Evolutionary conservation across 2,329 filamentous ascomycete genomes (phyloP), one percentile per base, ranked within the genome.

Genomic region (Onygenales sp.): DNA sequence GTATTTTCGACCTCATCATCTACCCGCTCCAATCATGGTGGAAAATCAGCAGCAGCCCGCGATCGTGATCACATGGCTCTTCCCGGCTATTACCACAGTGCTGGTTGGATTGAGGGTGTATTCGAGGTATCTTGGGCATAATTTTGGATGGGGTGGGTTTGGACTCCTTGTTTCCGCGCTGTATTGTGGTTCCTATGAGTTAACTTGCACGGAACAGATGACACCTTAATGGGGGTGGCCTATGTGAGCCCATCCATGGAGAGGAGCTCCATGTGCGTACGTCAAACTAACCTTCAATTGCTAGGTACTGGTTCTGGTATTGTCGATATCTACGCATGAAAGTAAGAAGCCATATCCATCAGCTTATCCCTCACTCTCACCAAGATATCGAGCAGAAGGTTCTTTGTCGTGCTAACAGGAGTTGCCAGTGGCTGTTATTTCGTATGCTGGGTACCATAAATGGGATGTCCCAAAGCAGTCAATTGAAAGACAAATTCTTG

Each of bases 141-240:
- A 43, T 33, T 51, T 42, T 43, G 48, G 48, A 51, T 51, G 48
- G 48, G 48, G 48, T 51, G 10, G 39, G 48, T 51, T 41, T 43
- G 10, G 9, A 10, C 27, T 39, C 13, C 36, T 39, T 39, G 36
- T 10, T 39, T 39, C 9, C 36, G 36, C 13, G 36, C 36, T 3
- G 11, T 13, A 32, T 31, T 31, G n/a, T 21, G 33, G 14, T 13
- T 44, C 43, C 13, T 33, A 2, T 27, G 21, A 32, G 44, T 21
- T 47, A 41, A 46, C 45, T 33, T 42, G n/a, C 38, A 41, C 17
- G 48, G 17, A 21, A 36, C 8, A 43, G 43, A 43, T 43, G 47
- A 50, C 42, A 39, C 14, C 2, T 50, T 55, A 10, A 44, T 35
- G 21, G 43, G 17, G 14, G 43, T 43, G 21, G 50, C 42, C 5